Conservation (phyloP, 2,329 filamentous ascomycete species). For the Fusarium sublunatum region DNA sequence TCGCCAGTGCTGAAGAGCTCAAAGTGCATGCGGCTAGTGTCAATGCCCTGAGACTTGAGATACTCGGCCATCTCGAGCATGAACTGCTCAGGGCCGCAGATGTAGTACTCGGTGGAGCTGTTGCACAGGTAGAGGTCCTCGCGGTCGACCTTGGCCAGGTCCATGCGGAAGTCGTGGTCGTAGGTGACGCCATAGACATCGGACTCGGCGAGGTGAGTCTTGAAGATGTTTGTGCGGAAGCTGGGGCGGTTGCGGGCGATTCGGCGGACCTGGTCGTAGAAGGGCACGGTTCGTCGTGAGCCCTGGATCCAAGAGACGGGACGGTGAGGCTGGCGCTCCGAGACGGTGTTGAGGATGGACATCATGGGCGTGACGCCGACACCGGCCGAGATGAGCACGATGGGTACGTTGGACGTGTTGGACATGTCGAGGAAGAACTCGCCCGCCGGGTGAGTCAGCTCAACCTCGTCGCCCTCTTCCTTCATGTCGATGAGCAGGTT, state of each 20-base stretch:
- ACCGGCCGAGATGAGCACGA: conserved; percentile 72
- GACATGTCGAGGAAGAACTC: conserved; percentile 67
- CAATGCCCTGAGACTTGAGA: conserved; percentile 56
- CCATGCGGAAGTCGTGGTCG: conserved; percentile 56
- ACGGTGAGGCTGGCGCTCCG: conserved; percentile 57
- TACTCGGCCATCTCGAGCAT: conserved; percentile 63
- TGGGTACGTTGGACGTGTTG: conserved; percentile 52
- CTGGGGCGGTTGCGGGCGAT: conserved; percentile 54
- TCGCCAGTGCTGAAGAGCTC: conserved; percentile 62
- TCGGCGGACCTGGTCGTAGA: conserved; percentile 62
- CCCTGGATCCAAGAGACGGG: conserved; percentile 71
- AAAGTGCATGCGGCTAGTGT: conserved; percentile 54
- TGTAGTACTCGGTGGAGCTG: conserved; percentile 62
- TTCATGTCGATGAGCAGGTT: conserved; percentile 74
- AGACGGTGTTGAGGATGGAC: conserved; percentile 68
- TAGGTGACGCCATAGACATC: conserved; percentile 59
- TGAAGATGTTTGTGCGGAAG: conserved; percentile 60
- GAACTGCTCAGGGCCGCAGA: conserved; percentile 66
- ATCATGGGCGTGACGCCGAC: conserved; percentile 70
- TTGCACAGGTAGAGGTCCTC: conserved; percentile 60
- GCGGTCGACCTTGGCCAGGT: conserved; percentile 58
- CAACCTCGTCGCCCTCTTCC: conserved; percentile 69
- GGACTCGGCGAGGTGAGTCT: conserved; percentile 59
- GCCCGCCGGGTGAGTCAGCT: conserved; percentile 74
- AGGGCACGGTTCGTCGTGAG: conserved; percentile 63